Evolutionary conservation across 2,329 filamentous ascomycete genomes (phyloP), one percentile per base, ranked within the genome.

Genomic region (Xylaria polymorpha): DNA sequence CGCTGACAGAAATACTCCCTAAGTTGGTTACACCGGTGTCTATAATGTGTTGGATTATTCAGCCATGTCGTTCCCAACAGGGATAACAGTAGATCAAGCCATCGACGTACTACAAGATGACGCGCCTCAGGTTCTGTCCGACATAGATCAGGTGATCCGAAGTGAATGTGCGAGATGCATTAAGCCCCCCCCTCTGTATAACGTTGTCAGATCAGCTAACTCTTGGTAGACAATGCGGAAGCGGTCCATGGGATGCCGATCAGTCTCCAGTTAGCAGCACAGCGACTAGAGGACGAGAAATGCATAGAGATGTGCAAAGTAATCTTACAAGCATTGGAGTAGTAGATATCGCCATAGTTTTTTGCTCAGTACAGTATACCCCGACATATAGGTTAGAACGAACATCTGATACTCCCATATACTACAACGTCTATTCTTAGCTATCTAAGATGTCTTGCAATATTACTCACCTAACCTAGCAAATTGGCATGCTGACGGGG

Each of bases 1-100:
- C 18, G 50, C 71, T 71, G n/a, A 71, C 20, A 41, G 12, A 10
- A 2, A 4, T 44, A 5, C 1, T n/a, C n/a, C n/a, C n/a, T 0
- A 46, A 85, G 84, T 86, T 59, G 84, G 80, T 2, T 86, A 85
- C 66, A 86, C 84, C 0, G 84, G 84, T 3, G 83, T 86, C 0
- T 86, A 77, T 73, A 86, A 86, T 56, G 79, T 86, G 0, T 72
- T 86, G 1, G 84, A 86, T 73, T 85, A 85, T 66, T 77, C 84
- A 0, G 80, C 79, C 61, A 77, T 86, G 0, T 85, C 84, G 0
- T 86, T 86, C 67, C 81, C 84, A 0, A 83, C 83, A 0, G 82
- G 83, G 0, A 12, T 84, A 14, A 70, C 35, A 0, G 84, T 81
- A 0, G 82, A 85, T 63, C 79, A 81, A 65, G 70, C 73, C 1